Base-by-base conservation (phyloP, 495 filamentous ascomycete genomes). In the Tetracladium setigerum region DNA sequence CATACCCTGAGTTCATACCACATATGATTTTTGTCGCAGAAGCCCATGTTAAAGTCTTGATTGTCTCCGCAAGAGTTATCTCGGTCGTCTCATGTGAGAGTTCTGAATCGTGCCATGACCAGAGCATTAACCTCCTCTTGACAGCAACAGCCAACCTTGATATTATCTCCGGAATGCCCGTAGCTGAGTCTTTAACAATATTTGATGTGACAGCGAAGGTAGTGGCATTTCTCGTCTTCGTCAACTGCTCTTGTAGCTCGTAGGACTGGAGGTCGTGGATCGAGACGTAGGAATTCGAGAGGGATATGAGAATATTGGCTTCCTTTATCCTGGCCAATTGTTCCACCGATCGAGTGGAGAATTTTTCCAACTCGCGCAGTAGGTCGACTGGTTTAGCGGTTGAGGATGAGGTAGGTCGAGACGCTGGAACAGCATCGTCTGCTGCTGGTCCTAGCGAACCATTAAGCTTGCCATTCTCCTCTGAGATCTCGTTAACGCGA, bases 21-120 rank as follows among this genome's bases (percentile, higher is more conserved):
- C 84, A 91, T 11, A 97, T 81, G 12, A 97, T 61, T 62, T 82
- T 86, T 4, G 82, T 87, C 27, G 84, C 88, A 54, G 79, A 89
- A 14, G 85, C 85, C 92, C 92, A 99, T 0, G 84, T 92, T 38
- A 97, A 67, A 9, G 82, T 86, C 61, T 87, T 85, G 34, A 95
- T 82, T 24, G 83, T 72, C 48, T 87, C 90, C 30, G 83, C 74
- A 30, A 97, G 71, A 4, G 78, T 77, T 31, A 95, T 76, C 67
- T 97, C 94, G 36, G 70, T 70, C 2, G 81, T 79, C 18, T 94
- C 80, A 2, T 68, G 63, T 31, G 77, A 78, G 39, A 95, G 73
- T 66, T 96, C 94, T 70, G 87, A 90, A 61, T 95, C 92, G 52
- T 90, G 81, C 92, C 92, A 99, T 38, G 85, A 81, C 87, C 94